Base-by-base conservation (phyloP, 495 filamentous ascomycete genomes). In the Daldinia caldariorum region DNA sequence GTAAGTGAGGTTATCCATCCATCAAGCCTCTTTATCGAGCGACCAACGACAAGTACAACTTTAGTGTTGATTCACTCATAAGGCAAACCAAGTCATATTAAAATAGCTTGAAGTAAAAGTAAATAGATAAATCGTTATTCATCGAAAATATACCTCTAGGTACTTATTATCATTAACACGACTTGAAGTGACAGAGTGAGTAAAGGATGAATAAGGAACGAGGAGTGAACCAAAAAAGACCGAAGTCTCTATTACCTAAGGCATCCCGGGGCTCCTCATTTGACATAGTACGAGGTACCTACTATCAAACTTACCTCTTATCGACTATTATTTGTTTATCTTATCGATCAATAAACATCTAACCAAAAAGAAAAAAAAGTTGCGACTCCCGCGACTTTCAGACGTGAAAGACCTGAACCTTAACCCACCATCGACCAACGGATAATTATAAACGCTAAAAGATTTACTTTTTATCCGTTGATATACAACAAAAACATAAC, bases 321-420 rank as follows among this genome's bases (percentile, higher is more conserved):
- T 57, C 18, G 18, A 20, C 2, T 8, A 47, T 22, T 22, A 10
- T 35, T 35, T 47, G 18, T 61, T 76, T 71, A 69, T 76, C 74
- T 76, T 74, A 76, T 76, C 74, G 61, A 76, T 70, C 67, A 70
- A 61, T 49, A 71, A 76, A 72, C 55, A 72, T 61, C n/a, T 22
- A 61, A n/a, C n/a, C n/a, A n/a, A n/a, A n/a, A n/a, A n/a, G n/a
- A n/a, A 54, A 68, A 72, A 68, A 74, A 75, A 69, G 61, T 47
- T 68, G 45, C 41, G 43, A 34, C 34, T 16, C 43, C 16, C 43
- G 43, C 43, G 20, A 54, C 34, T 6, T 61, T 14, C 9, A 37
- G 53, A 58, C 26, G 14, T 41, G 31, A 18, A 62, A 41, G 26
- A 26, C n/a, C n/a, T n/a, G n/a, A 26, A 26, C 26, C 26, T 3